phyloP scores from a whole-genome alignment of 495 filamentous ascomycete genomes.

The Tetracladium setigerum region DNA sequence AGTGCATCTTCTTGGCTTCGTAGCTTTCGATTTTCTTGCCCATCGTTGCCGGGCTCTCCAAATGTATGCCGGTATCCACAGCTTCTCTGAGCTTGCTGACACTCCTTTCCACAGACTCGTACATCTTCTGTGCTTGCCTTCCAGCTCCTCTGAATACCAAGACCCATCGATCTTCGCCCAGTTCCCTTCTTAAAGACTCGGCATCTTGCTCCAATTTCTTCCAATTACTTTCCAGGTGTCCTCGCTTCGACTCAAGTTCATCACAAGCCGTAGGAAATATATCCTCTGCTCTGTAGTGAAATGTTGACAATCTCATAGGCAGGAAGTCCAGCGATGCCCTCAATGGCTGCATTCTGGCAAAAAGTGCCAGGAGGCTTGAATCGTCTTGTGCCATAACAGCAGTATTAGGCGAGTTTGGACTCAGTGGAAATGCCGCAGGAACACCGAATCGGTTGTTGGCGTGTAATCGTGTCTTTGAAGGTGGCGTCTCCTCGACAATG shows the following conservation, averaged over 20 bases:
- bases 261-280: slow-evolving; percentile 85
- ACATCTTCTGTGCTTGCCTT: slow-evolving; percentile 87
- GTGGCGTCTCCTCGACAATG: slow-evolving; percentile 83
- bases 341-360: slow-evolving; percentile 91
- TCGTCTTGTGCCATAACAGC: slow-evolving; percentile 66
- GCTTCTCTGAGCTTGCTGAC: slow-evolving; percentile 75
- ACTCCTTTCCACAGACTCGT: slow-evolving; percentile 82
- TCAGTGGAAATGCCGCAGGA: slow-evolving; percentile 44
- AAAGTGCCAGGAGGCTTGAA: slow-evolving; percentile 72
- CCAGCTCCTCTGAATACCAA: slow-evolving; percentile 91
- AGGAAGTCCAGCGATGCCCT: slow-evolving; percentile 90
- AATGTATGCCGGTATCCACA: slow-evolving; percentile 61
- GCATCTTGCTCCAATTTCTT: slow-evolving; percentile 80
- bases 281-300: slow-evolving; percentile 63
- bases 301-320: slow-evolving; percentile 88
- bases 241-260: slow-evolving; percentile 68
- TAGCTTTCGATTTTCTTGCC: slow-evolving; percentile 84
- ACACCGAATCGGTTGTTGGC: slow-evolving; percentile 61
- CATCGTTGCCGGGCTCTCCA: slow-evolving; percentile 57
- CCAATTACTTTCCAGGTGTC: slow-evolving; percentile 67
- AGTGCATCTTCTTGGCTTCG: slow-evolving; percentile 91
- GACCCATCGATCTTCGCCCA: slow-evolving; percentile 94
- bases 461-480: slow-evolving; percentile 29
- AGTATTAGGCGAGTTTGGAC: slow-evolving; percentile 49
- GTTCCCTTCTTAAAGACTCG: slow-evolving; percentile 74